Conservation (phyloP, 495 filamentous ascomycete genomes). For the Annulohypoxylon nitens region DNA sequence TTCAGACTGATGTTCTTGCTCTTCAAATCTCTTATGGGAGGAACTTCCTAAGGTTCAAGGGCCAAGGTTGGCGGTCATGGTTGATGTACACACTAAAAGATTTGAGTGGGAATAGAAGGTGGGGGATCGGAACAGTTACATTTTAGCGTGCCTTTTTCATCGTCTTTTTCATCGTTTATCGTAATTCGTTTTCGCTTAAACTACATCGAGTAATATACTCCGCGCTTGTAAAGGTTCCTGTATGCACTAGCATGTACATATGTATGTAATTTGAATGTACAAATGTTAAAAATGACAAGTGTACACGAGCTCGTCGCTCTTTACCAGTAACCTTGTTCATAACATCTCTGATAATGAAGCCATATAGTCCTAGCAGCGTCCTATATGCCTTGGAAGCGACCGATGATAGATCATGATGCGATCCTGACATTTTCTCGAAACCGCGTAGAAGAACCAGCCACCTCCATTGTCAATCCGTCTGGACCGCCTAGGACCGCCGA, state of each 20-base stretch:
- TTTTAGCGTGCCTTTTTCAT: slow-evolving; percentile 19
- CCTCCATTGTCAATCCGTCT: neutral
- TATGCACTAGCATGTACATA: neutral
- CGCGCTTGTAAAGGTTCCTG: neutral
- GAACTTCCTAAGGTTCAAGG: neutral
- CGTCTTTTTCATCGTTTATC: slow-evolving; percentile 1
- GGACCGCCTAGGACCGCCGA: neutral
- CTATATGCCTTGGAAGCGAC: neutral
- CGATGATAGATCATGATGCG: slow-evolving; percentile 21
- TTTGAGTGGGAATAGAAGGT: slow-evolving; percentile 9
- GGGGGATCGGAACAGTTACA: slow-evolving; percentile 20
- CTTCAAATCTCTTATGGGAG: slow-evolving; percentile 1
- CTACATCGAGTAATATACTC: slow-evolving; percentile 30
- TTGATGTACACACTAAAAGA: neutral
- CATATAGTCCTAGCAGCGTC: slow-evolving; percentile 5
- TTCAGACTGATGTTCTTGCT: neutral
- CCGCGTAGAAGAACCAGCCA: slow-evolving; percentile 9
- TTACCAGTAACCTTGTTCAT: slow-evolving; percentile 34
- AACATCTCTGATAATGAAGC: slow-evolving; percentile 27
- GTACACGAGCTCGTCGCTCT: slow-evolving; percentile 12
- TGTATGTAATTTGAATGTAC: neutral
- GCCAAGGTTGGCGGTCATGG: neutral
- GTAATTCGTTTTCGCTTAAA: slow-evolving; percentile 33
- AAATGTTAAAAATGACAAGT: slow-evolving; percentile 5
- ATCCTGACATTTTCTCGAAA: slow-evolving; percentile 25